Evolutionary conservation across 2,329 filamentous ascomycete genomes (phyloP).

Genomic region (Paramyrothecium sp.): DNA sequence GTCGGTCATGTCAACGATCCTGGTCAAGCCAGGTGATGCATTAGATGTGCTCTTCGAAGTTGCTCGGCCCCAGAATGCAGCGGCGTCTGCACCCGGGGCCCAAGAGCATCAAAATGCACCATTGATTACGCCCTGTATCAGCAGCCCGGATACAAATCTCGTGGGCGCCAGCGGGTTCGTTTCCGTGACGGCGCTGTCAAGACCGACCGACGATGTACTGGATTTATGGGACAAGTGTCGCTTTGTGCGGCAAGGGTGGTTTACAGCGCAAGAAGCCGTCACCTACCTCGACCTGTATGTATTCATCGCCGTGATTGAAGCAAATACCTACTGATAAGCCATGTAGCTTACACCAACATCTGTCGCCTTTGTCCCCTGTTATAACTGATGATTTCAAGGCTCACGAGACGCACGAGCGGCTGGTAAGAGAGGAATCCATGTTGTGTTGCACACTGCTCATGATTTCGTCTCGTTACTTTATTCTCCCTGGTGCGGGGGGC

Average conservation of each 20-base stretch:
- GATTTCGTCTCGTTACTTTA: constrained; percentile 19
- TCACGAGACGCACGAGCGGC: constrained; percentile 9
- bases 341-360: too few species aligned
- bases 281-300: constrained; percentile 20
- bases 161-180: constrained; percentile 2
- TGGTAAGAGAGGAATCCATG: constrained; percentile 16
- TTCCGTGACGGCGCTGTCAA: constrained; percentile 11
- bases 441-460: constrained; percentile 17
- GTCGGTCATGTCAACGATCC: too few species aligned
- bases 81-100: too few species aligned
- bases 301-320: too few species aligned
- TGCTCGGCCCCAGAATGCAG: too few species aligned
- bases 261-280: constrained; percentile 22
- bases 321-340: too few species aligned
- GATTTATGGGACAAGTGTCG: constrained; percentile 21
- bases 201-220: constrained; percentile 14
- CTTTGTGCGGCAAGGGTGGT: constrained; percentile 21
- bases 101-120: too few species aligned
- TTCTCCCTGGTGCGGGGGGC: constrained; percentile 15
- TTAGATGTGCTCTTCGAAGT: too few species aligned
- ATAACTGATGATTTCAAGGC: neutral
- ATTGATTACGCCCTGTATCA: too few species aligned
- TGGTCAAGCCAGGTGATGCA: too few species aligned
- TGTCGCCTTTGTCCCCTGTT: too few species aligned
- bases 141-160: too few species aligned